A percentile compares a stretch with the other conserved stretches of the same genome.
Evolutionary conservation across 805 yeast genomes (phyloP).

Genomic region (Yarrowia hollandica): DNA sequence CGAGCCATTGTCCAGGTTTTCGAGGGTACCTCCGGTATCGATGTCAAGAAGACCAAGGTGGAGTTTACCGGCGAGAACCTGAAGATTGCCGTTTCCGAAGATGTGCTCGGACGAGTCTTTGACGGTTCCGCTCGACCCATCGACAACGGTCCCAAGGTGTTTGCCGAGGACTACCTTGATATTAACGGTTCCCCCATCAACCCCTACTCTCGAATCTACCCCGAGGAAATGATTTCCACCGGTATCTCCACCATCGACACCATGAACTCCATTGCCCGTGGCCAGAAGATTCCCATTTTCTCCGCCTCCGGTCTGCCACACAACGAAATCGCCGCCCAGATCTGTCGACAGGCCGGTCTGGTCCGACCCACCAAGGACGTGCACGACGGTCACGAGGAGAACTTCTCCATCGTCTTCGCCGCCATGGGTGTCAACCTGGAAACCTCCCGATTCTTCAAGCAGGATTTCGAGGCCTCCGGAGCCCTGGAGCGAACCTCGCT

Average conservation of each 20-base stretch:
- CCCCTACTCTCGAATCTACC: slow-evolving; percentile 97
- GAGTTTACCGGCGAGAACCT: slow-evolving; percentile 95
- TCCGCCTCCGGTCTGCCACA: slow-evolving; percentile 99
- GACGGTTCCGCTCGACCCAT: slow-evolving; percentile 99
- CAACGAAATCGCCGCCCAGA: slow-evolving; percentile 99
- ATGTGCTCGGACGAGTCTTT: slow-evolving; percentile 94
- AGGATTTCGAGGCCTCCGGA: slow-evolving; percentile 99
- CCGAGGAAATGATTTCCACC: slow-evolving; percentile 99
- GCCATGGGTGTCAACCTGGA: slow-evolving; percentile 99
- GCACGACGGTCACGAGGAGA: slow-evolving; percentile 99
- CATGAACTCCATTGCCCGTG: slow-evolving; percentile 99
- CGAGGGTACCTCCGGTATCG: slow-evolving; percentile 98
- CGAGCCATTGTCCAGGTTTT: slow-evolving; percentile 98
- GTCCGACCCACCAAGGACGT: slow-evolving; percentile 99
- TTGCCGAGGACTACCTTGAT: slow-evolving; percentile 97
- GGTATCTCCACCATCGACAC: slow-evolving; percentile 99
- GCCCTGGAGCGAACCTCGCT: slow-evolving; percentile 96
- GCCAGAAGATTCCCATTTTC: slow-evolving; percentile 98
- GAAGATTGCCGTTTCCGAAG: slow-evolving; percentile 94
- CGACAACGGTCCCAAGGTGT: slow-evolving; percentile 96
- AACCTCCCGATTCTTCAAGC: slow-evolving; percentile 97
- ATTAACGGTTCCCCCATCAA: slow-evolving; percentile 99
- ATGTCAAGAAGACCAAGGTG: slow-evolving; percentile 94
- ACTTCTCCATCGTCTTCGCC: slow-evolving; percentile 97
- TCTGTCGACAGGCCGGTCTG: slow-evolving; percentile 98